A percentile compares a stretch with the other conserved stretches of the same genome.
Conservation (phyloP, 768 basidiomycete genomes). For the Suillus placidus region DNA sequence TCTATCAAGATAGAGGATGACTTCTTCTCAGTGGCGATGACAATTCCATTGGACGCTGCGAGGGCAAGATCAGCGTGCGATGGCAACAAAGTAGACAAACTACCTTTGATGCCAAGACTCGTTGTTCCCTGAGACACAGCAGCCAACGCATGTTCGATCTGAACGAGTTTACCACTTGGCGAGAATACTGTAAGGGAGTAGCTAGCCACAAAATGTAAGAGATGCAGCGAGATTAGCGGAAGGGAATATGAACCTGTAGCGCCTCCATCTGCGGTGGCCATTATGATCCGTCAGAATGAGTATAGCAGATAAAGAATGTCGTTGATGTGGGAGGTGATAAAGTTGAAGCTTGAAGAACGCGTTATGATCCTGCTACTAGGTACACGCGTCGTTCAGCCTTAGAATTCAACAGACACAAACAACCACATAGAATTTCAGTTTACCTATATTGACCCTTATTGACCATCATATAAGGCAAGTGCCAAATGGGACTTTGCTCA, state of each 20-base stretch:
- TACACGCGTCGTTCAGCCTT: constrained; percentile 28
- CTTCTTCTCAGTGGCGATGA: constrained; percentile 99
- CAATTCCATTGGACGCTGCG: constrained; percentile 96
- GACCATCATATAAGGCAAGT: not conserved
- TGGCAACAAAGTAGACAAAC: constrained; percentile 19
- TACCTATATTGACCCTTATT: not conserved
- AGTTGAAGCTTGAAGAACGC: constrained; percentile 20
- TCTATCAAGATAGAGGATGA: constrained; percentile 96
- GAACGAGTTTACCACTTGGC: constrained; percentile 97
- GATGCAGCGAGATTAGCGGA: constrained; percentile 20
- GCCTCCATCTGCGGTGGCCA: constrained; percentile 83
- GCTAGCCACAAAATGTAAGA: constrained; percentile 45
- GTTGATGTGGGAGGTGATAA: constrained; percentile 2
- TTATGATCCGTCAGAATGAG: constrained; percentile 35
- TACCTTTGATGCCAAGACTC: constrained; percentile 98
- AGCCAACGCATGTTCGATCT: constrained; percentile 99
- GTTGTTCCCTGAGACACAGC: constrained; percentile 96
- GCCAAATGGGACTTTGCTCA: not conserved
- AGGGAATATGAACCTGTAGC: constrained; percentile 62
- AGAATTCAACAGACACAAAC: constrained; percentile 26
- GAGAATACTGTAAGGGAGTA: constrained; percentile 99
- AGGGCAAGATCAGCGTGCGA: constrained; percentile 20
- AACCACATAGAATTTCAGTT: not conserved
- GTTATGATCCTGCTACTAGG: constrained; percentile 21
- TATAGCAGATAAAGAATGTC: constrained; percentile 1